Percentiles rank a stretch among this genome's conserved stretches.
phyloP scores from a whole-genome alignment of 129 eudicot species.

The Pulicaria dysenterica region DNA sequence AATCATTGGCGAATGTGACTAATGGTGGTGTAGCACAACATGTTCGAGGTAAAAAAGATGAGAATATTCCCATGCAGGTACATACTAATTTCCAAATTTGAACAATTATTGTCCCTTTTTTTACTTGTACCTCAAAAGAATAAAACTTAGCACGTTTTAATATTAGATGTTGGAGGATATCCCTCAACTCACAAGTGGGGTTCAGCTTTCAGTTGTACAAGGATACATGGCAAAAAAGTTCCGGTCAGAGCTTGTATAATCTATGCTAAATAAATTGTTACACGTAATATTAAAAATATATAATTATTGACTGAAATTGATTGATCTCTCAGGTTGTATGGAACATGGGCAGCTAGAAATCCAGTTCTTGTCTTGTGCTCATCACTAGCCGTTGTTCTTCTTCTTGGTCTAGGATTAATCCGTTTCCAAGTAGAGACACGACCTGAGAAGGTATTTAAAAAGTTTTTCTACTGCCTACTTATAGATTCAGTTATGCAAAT shows the following conservation, averaged over 20 bases:
- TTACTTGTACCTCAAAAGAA: neutral
- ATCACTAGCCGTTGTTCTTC: slow-evolving; percentile 68
- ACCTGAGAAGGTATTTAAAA: slow-evolving; percentile 78
- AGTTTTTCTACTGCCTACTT: neutral
- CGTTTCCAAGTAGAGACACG: slow-evolving; percentile 92
- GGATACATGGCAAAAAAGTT: slow-evolving; percentile 87
- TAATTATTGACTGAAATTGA: slow-evolving; percentile 20
- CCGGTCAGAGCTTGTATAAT: slow-evolving; percentile 50
- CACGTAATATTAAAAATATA: slow-evolving; percentile 17
- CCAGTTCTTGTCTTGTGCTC: slow-evolving; percentile 73
- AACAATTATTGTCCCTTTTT: neutral
- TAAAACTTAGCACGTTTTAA: neutral
- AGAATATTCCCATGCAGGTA: slow-evolving; percentile 79
- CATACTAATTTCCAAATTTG: slow-evolving; percentile 11
- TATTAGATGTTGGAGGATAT: slow-evolving; percentile 70
- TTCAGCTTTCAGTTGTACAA: slow-evolving; percentile 90
- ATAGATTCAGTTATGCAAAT: neutral
- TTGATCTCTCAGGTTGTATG: slow-evolving; percentile 70
- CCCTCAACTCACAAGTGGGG: slow-evolving; percentile 60
- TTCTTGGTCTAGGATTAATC: slow-evolving; percentile 80
- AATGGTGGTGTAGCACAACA: slow-evolving; percentile 53
- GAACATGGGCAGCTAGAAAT: slow-evolving; percentile 92
- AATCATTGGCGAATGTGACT: slow-evolving; percentile 53
- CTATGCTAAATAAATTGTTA: slow-evolving; percentile 22
- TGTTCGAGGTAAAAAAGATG: slow-evolving; percentile 58